Evolutionary conservation across 768 basidiomycete genomes (phyloP).

Genomic region (Psilocybe tampanensis): DNA sequence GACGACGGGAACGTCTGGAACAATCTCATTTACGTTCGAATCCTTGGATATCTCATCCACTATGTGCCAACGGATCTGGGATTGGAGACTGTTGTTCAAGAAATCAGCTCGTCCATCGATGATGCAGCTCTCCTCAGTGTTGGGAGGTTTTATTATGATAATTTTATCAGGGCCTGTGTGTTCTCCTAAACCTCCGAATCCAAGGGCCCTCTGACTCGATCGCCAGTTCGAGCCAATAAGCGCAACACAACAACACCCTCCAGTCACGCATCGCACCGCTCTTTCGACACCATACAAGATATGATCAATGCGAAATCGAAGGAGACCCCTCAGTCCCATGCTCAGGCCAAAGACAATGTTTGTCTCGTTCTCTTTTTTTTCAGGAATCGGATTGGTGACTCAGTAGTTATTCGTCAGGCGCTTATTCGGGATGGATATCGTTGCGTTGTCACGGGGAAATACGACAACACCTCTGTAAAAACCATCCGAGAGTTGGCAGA

Average conservation of each 20-base stretch:
- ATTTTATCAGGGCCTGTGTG: constrained; percentile 30
- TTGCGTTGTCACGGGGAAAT: too few relatives aligned
- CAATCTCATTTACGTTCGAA: constrained; percentile 23
- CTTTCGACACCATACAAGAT: constrained; percentile 24
- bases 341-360: constrained; percentile 16
- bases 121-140: constrained; percentile 13
- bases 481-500: too few relatives aligned
- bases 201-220: constrained; percentile 12
- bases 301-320: constrained; percentile 21
- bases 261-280: constrained; percentile 22
- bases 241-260: constrained; percentile 19
- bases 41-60: constrained; percentile 27
- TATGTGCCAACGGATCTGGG: constrained; percentile 17
- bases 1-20: constrained; percentile 14
- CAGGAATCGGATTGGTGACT: too few relatives aligned
- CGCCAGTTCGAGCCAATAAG: constrained; percentile 18
- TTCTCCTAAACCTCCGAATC: constrained; percentile 11
- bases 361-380: neutral
- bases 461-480: too few relatives aligned
- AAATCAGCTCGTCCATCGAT: constrained; percentile 13
- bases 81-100: constrained; percentile 14
- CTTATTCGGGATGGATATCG: too few relatives aligned
- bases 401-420: too few relatives aligned
- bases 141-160: constrained; percentile 29
- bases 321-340: constrained; percentile 18